Percentiles rank a stretch among this genome's conserved stretches.
Conservation (phyloP, 2,329 filamentous ascomycete species). For the Gremmenia infestans region DNA sequence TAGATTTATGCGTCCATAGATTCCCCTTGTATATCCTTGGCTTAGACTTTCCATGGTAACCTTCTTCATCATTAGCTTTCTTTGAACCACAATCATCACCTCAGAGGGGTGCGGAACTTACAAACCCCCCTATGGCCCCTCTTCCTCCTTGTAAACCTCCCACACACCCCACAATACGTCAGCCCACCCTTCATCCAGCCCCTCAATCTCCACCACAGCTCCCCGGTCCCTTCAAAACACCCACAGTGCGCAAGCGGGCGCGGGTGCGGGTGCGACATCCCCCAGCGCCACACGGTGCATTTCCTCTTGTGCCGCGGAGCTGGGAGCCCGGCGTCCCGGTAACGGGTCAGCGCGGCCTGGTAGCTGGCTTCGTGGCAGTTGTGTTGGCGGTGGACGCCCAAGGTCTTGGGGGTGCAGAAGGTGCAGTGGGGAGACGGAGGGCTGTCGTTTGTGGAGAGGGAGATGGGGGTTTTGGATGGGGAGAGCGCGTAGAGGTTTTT, state of each 20-base stretch:
- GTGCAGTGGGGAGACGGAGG: conserved; percentile 6
- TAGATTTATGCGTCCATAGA: conserved; percentile 22
- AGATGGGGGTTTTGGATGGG: conserved; percentile 1
- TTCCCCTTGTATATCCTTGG: background rate
- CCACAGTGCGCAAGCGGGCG: conserved; percentile 6
- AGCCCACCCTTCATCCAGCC: conserved; percentile 21
- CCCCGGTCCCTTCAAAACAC: conserved; percentile 11
- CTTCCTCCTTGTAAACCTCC: conserved; percentile 22
- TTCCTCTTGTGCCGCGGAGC: conserved; percentile 4
- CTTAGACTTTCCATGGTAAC: conserved; percentile 22
- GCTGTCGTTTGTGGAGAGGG: conserved; percentile 11
- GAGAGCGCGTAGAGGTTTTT: conserved; percentile 23
- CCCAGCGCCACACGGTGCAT: conserved; percentile 2
- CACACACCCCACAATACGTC: conserved; percentile 23
- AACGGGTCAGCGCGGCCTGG: background rate
- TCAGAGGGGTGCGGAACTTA: conserved; percentile 6
- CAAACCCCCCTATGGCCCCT: conserved; percentile 18
- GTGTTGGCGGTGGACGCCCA: conserved; percentile 6
- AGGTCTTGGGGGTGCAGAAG: background rate
- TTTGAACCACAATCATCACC: background rate
- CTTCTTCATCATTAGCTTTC: conserved; percentile 3
- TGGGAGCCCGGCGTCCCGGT: background rate
- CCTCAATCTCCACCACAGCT: conserved; percentile 17
- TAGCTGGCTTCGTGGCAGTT: conserved; percentile 16
- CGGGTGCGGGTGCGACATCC: conserved; percentile 7